Base-by-base conservation (phyloP, 108 stramenopile species). In the Cylindrotheca closterium region DNA sequence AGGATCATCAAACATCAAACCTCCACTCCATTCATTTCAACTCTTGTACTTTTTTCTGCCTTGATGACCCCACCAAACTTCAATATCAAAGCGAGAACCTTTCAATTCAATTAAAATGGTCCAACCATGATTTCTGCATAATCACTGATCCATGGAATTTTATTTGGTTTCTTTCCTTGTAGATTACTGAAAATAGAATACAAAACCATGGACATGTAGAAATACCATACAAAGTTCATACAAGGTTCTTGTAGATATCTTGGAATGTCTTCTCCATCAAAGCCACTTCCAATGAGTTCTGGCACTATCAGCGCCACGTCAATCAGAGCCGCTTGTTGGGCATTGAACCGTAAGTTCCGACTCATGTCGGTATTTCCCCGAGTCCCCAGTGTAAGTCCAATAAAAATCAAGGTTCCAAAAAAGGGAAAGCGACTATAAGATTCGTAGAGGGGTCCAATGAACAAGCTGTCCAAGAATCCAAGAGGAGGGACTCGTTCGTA, bases 281-380 rank as follows among this genome's bases (percentile, higher is more conserved):
- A 60, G 2, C 77, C 59, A 26, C 77, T 74, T 4, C 71, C 85
- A 58, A 88, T 80, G 18, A 94, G 66, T 29, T 73, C 79, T 0
- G 89, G 89, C 61, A 89, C 78, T 18, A 94, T 66, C 30, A 94
- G 58, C 10, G 75, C 65, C 8, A 91, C 60, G 61, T 94, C 89
- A 29, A 94, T 68, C 25, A 91, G 58, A 0, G 88, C 80, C 3
- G 93, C 93, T 66, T 91, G 93, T 54, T 91, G 89, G 1, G 89
- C 84, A 77, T 77, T 85, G 73, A 91, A 94, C 31, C 93, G 63
- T 12, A 91, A 76, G 18, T 67, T 68, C 1, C 89, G 80, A 57
- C 60, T 60, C 60, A 91, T 80, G 23, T 82, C 71, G 19, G 63
- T 71, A 29, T 74, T 78, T 0, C 73, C 70, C 22, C 88, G 75